Evolutionary conservation across 2,329 filamentous ascomycete species (phyloP), one percentile per base, ranked within the genome.

Genomic region (Claviceps humidiphila): DNA sequence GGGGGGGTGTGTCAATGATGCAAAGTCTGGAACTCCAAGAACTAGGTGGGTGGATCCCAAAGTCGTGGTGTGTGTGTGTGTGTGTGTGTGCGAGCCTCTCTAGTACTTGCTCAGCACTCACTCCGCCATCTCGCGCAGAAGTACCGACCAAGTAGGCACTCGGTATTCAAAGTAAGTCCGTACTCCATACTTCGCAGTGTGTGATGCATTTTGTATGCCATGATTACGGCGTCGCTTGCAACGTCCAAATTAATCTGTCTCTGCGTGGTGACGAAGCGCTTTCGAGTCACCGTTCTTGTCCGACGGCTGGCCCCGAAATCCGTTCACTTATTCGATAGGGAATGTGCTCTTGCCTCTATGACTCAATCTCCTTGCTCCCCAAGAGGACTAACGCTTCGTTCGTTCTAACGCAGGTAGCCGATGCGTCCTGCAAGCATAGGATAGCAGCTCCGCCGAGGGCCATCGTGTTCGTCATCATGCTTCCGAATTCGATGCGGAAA

Each of bases 31-130:
- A 17, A 11, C 51, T 34, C 38, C 34, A 34, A 49, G 39, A 17
- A 26, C 42, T 45, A 30, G 39, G 24, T 40, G 20, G 20, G 51
- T 52, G 51, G 51, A 50, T 30, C 51, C 42, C 38, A 37, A 50
- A 24, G 37, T 46, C 37, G 37, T 53, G 26, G 51, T 53, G 48
- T 30, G 49, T 38, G 44, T 8, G 44, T 7, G 43, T 14, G 44
- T 44, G 42, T 39, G 24, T 34, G 43, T 11, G 43, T 30, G 11
- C 22, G 20, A n/a, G 44, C n/a, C 11, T 45, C 41, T 43, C 24
- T 45, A 16, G 6, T 45, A n/a, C 26, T 47, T 46, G 26, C 43
- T 16, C 43, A 22, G 26, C 26, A 46, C 44, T 46, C 44, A 22
- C 22, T 22, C 22, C 44, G 34, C 44, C 44, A 37, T 34, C 13